Base-by-base conservation (phyloP, 352 stramenopile genomes). In the Globisporangium viniferum region DNA sequence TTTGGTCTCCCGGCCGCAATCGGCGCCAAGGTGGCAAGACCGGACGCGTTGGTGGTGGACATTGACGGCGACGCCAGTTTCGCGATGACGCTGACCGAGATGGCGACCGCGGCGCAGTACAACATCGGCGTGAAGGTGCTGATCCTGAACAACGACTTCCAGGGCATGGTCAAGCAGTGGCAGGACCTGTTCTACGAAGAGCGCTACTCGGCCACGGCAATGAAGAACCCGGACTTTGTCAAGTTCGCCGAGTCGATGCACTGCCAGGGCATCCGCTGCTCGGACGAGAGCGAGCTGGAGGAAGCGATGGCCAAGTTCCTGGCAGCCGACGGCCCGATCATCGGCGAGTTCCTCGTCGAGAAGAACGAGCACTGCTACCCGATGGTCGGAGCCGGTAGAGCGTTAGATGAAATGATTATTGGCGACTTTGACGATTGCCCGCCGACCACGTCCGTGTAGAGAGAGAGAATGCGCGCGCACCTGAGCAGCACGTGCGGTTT, bases 131-230 rank as follows among this genome's bases (percentile, higher is more conserved):
- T 99, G 24, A 99, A 99, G 78, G 90, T 99, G 64, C 76, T 99
- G 59, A 83, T 99, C 69, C 79, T 99, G 33, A 98, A 99, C 75
- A 99, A 99, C 75, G 87, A 98, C 73, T 96, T 94, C 72, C 96
- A 98, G 83, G 97, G 97, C 74, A 99, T 99, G 96, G 96, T 99
- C 62, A 98, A 98, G 84, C 96, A 98, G 77, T 99, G 96, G 96
- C 95, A 99, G 77, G 90, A 97, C 67, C 82, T 98, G 66, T 99
- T 99, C 74, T 98, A 99, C 79, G 90, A 98, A 54, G 86, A 98
- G 75, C 91, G 95, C 44, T 98, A 98, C 77, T 96, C 91, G 62
- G 79, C 78, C 31, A 97, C 91, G 22, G 73, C 82, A 62, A 96
- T 97, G 91, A 93, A 89, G 70, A 98, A 98, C 79, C 96, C 96